A percentile compares a stretch with the other conserved stretches of the same genome.
These are phyloP conservation scores for Colletotrichum euphorbiae DNA, from an alignment of 2,329 filamentous ascomycete genomes.

Conservation along the genomic window DNA sequence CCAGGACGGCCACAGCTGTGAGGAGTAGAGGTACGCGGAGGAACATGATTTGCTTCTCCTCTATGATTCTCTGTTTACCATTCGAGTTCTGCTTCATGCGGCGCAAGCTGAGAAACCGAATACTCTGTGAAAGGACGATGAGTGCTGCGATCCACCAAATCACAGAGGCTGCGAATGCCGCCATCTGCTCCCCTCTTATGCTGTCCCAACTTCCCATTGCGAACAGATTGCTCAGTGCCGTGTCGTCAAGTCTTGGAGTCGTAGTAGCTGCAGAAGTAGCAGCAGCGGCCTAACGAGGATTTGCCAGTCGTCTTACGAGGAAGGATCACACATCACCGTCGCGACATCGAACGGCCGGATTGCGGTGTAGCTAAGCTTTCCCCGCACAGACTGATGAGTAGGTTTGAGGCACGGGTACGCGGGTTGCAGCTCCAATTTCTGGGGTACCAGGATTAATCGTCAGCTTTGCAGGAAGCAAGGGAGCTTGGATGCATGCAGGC, in stretches of 20 bases:
- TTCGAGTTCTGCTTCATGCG: background rate
- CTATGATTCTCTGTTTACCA: slow-evolving; percentile 1
- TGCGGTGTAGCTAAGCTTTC: slow-evolving; percentile 31
- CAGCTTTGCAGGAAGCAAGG: background rate
- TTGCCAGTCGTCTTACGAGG: background rate
- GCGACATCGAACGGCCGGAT: background rate
- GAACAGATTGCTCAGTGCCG: slow-evolving; percentile 10
- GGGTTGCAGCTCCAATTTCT: slow-evolving; percentile 12
- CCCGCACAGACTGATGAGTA: slow-evolving; percentile 23
- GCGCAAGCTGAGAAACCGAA: slow-evolving; percentile 20
- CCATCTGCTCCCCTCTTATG: slow-evolving; percentile 6
- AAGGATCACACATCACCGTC: background rate
- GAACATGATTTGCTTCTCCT: slow-evolving; percentile 1
- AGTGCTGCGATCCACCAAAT: slow-evolving; percentile 31
- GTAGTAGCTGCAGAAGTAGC: background rate
- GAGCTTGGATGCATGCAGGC: background rate
- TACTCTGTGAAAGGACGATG: slow-evolving; percentile 22
- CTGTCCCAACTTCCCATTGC: slow-evolving; percentile 2
- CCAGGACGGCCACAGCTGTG: slow-evolving; percentile 20
- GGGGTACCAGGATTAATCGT: slow-evolving; percentile 11
- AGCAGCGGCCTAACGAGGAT: background rate
- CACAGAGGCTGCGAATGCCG: background rate
- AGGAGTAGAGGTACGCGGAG: slow-evolving; percentile 15
- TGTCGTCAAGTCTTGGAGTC: background rate
- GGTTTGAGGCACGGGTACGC: slow-evolving; percentile 8